Base-by-base conservation (phyloP, 2,329 filamentous ascomycete species). In the Cladosporium velox region DNA sequence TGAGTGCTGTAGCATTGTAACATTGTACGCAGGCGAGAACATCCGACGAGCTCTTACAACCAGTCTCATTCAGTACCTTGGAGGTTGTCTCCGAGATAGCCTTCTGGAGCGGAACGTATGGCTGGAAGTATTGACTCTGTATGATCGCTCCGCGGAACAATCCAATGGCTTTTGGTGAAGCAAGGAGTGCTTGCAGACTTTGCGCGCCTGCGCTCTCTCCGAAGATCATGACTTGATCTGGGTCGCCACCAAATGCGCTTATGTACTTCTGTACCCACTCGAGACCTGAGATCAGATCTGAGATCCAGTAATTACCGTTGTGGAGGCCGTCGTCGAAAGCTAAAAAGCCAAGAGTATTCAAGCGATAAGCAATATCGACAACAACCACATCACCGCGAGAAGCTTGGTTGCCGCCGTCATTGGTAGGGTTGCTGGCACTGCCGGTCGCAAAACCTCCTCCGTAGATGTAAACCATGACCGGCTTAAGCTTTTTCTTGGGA, bases 271-370 rank as follows among this genome's bases (percentile, higher is more conserved):
- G 24, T 24, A 24, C 24, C 24, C 24, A 24, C 24, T 24, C 24
- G 2, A 24, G 24, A 24, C 24, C 24, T 2, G 24, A 24, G 24
- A 24, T 24, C 24, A 24, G 2, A 24, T 86, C 83, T 4, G 77
- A 78, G 1, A 86, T 73, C 5, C 82, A 82, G 61, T 80, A 83
- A 65, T 85, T 85, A 32, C 83, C 83, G 21, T 81, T 81, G 2
- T 80, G 79, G 3, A 77, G 72, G 18, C 81, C 79, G 67, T 84
- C 74, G n/a, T 73, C 68, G 10, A 78, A 57, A 32, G 76, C 73
- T 6, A 79, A 71, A 65, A 77, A 76, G 3, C 77, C 77, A 14
- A 79, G 70, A 4, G 75, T 76, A 18, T 70, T 72, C 3, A 78
- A 70, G n/a, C 77, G 72, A 70, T 83, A 83, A 67, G 82, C 82